Base-by-base conservation (phyloP, 345 rosid genomes). In the Geranium rotundifolium region DNA sequence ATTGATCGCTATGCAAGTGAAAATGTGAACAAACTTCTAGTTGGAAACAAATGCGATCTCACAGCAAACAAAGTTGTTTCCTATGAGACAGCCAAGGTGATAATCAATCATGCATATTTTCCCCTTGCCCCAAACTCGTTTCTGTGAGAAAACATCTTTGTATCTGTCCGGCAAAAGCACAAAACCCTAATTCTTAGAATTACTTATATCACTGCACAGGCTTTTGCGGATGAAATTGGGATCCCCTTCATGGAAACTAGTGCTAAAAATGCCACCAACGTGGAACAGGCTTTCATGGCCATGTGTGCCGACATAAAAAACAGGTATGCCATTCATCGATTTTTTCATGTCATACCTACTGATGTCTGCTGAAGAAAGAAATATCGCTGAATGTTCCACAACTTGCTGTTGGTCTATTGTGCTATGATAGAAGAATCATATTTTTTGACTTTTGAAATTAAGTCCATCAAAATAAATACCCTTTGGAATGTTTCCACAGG, bases 261-360 rank as follows among this genome's bases (percentile, higher is more conserved):
- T 76, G 91, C 91, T 5, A 85, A 85, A 76, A 77, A 56, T 69
- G 81, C 91, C 63, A 74, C 83, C 65, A 83, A 85, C 29, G 91
- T 85, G 4, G 91, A 85, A 69, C 79, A 85, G 64, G 88, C 88
- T 71, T 85, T 85, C 77, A 85, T 85, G 91, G 91, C 91, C 63
- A 85, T 85, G 91, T 80, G 86, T 69, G 88, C 77, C 66, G 69
- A 78, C n/a, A n/a, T n/a, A n/a, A n/a, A n/a, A n/a, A n/a, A n/a
- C n/a, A n/a, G n/a, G n/a, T n/a, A n/a, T n/a, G 58, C 81, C 83
- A 77, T n/a, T n/a, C n/a, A n/a, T n/a, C n/a, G n/a, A n/a, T n/a
- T n/a, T n/a, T n/a, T n/a, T n/a, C n/a, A n/a, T n/a, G n/a, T n/a
- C n/a, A n/a, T n/a, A n/a, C n/a, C n/a, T n/a, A n/a, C n/a, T n/a